Percentiles rank a stretch among this genome's conserved stretches.
These are phyloP conservation scores for Fusarium tuaranense DNA, from an alignment of 2,329 filamentous ascomycete species.

Conservation along the genomic window DNA sequence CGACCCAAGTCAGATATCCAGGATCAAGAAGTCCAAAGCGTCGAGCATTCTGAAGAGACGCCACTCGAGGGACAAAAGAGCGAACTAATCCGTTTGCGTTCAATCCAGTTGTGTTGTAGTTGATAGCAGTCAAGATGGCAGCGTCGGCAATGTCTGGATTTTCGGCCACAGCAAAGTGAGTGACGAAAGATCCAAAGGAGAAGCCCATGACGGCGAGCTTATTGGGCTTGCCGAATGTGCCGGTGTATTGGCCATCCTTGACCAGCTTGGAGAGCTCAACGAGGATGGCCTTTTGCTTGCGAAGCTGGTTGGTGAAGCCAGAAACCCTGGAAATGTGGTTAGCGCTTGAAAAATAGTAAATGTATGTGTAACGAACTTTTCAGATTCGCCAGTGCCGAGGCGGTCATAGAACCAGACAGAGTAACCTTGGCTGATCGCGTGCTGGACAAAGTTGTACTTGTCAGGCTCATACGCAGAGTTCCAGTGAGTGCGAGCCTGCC, in stretches of 20 bases:
- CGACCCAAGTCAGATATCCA: constrained; percentile 31
- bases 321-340: constrained; percentile 10
- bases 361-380: background rate
- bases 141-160: constrained; percentile 25
- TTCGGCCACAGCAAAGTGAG: constrained; percentile 27
- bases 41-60: constrained; percentile 24
- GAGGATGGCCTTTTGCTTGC: constrained; percentile 29
- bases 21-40: constrained; percentile 13
- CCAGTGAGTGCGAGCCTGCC: constrained; percentile 32
- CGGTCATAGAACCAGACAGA: constrained; percentile 36
- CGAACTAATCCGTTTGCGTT: constrained; percentile 23
- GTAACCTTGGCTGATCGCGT: constrained; percentile 27
- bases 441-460: constrained; percentile 33
- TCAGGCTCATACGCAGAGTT: constrained; percentile 30
- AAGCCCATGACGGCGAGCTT: constrained; percentile 34
- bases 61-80: constrained; percentile 30
- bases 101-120: constrained; percentile 27
- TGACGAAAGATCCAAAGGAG: constrained; percentile 31
- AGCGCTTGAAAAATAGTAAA: no score
- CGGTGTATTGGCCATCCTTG: constrained; percentile 26
- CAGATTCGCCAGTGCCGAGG: constrained; percentile 26
- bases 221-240: constrained; percentile 19
- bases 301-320: constrained; percentile 30
- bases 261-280: constrained; percentile 26
- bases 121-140: constrained; percentile 24